Conservation (phyloP, 768 basidiomycete genomes). For the Auriscalpium orientale region DNA sequence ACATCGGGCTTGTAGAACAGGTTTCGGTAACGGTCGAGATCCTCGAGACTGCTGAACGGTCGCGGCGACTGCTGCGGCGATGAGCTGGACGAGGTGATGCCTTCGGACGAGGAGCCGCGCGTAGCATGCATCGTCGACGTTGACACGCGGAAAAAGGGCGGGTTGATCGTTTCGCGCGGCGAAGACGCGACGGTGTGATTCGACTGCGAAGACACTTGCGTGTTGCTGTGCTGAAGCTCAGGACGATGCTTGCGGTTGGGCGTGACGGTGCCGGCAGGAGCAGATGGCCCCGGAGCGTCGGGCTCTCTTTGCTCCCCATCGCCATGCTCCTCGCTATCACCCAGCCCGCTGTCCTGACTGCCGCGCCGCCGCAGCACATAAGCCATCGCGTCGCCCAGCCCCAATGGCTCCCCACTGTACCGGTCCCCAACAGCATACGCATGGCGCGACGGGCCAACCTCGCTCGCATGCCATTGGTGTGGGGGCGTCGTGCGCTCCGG, state of each 20-base stretch:
- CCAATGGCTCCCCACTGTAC: conserved; percentile 26
- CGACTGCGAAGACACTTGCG: conserved; percentile 4
- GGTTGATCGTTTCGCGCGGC: conserved; percentile 18
- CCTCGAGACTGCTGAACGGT: conserved; percentile 52
- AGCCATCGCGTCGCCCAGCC: conserved; percentile 57
- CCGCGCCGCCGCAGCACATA: conserved; percentile 30
- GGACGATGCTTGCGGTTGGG: not conserved
- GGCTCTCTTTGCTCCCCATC: not conserved
- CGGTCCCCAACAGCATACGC: conserved; percentile 8
- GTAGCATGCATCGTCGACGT: conserved; percentile 4
- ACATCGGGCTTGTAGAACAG: conserved; percentile 44
- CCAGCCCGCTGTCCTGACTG: conserved; percentile 39
- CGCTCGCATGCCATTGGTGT: not conserved
- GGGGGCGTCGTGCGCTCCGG: not conserved
- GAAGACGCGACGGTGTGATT: conserved; percentile 22
- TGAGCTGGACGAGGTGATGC: conserved; percentile 23
- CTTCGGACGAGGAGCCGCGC: conserved; percentile 2
- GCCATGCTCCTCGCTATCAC: conserved; percentile 35
- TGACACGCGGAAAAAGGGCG: conserved; percentile 19
- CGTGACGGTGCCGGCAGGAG: conserved; percentile 4
- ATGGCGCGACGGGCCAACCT: not conserved
- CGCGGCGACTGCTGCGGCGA: conserved; percentile 39
- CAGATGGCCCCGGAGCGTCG: not conserved
- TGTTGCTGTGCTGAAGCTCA: not conserved
- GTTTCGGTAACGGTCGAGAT: conserved; percentile 68